A percentile compares a stretch with the other conserved stretches of the same genome.
Conservation (phyloP, 306 rosid species). For the Dalbergia cultrata region DNA sequence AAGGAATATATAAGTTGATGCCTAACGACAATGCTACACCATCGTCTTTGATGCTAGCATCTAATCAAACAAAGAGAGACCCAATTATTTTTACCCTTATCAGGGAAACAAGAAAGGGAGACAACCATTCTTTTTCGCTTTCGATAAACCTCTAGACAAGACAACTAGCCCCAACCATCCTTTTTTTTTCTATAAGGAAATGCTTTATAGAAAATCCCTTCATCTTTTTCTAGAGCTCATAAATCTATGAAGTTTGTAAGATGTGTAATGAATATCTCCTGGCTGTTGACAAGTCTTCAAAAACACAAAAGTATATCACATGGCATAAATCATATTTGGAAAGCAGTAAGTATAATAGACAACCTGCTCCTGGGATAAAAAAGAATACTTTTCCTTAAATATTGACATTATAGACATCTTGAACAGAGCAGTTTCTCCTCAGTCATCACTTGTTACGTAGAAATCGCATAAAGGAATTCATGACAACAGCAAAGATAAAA, state of each 20-base stretch:
- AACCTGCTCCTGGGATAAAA: neutral
- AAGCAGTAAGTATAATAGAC: neutral
- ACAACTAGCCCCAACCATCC: neutral
- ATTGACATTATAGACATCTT: slow-evolving; percentile 13
- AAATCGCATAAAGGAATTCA: neutral
- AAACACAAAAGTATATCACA: neutral
- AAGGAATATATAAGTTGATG: too few relatives aligned
- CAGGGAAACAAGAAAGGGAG: too few relatives aligned
- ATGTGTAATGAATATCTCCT: neutral
- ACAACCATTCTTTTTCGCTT: neutral
- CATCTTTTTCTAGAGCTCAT: neutral
- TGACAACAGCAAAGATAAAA: neutral
- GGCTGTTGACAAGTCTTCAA: neutral
- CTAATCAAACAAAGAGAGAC: neutral
- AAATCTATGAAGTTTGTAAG: slow-evolving; percentile 1
- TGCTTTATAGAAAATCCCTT: neutral
- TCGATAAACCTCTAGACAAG: neutral
- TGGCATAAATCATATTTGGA: neutral
- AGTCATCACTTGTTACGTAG: neutral
- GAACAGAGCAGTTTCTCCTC: neutral
- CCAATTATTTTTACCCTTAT: neutral
- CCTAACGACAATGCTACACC: neutral
- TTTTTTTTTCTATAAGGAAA: neutral
- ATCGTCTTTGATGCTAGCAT: neutral
- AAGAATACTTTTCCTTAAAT: neutral